phyloP scores from a whole-genome alignment of 306 rosid genomes.

The Lathyrus tuberosus region DNA sequence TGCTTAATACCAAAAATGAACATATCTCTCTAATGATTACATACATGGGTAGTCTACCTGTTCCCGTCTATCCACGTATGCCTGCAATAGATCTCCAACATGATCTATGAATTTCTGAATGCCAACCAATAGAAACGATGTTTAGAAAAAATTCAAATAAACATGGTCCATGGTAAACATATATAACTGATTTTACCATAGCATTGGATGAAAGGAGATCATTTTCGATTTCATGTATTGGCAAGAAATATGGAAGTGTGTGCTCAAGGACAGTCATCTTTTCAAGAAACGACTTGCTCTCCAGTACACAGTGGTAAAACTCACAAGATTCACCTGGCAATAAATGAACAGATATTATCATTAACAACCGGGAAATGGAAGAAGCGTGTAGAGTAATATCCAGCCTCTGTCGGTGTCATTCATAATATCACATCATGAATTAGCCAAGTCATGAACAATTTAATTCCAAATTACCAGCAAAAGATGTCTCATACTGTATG shows the following conservation, averaged over 20 bases:
- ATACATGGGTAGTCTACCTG: conserved; percentile 67
- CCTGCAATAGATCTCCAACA: conserved; percentile 90
- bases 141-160: conserved; percentile 39
- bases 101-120: conserved; percentile 93
- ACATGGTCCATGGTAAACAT: conserved; percentile 38
- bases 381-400: conserved; percentile 8
- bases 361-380: conserved; percentile 29
- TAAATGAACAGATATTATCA: conserved; percentile 31
- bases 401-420: conserved; percentile 43
- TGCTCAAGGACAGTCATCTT: conserved; percentile 92
- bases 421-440: conserved; percentile 13
- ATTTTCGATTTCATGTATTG: conserved; percentile 82
- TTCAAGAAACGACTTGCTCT: conserved; percentile 97
- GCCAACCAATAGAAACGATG: conserved; percentile 32
- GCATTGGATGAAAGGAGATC: conserved; percentile 88
- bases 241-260: conserved; percentile 88
- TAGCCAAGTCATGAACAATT: conserved; percentile 35
- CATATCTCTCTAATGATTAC: conserved; percentile 32
- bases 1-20: conserved; percentile 18
- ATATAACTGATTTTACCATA: conserved; percentile 67
- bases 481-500: conserved; percentile 84
- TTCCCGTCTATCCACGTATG: conserved; percentile 95
- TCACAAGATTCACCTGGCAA: conserved; percentile 84
- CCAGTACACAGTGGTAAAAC: conserved; percentile 85
- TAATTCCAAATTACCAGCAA: conserved; percentile 71